phyloP scores from a whole-genome alignment of 495 filamentous ascomycete species.

The Hypoxylon perforatum region DNA sequence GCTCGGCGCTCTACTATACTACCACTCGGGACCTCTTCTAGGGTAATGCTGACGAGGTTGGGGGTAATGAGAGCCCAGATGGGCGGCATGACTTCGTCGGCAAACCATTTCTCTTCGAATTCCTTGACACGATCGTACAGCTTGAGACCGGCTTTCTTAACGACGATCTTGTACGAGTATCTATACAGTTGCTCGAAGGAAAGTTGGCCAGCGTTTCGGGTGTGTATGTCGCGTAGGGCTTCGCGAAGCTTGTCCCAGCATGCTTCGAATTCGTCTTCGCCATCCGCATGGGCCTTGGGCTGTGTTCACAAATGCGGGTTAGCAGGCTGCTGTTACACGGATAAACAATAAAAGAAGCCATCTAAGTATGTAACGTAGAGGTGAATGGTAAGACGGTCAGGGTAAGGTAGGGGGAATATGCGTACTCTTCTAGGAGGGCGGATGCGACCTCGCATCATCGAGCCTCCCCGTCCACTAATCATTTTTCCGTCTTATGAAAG shows the following conservation, averaged over 20 bases:
- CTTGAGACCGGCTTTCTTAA: conserved; percentile 84
- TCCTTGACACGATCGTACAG: conserved; percentile 82
- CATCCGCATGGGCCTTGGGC: conserved; percentile 29
- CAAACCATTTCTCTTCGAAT: conserved; percentile 85
- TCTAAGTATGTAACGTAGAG: neutral
- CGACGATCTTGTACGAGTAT: conserved; percentile 93
- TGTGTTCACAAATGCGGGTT: conserved; percentile 1
- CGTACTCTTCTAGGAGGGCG: conserved; percentile 77
- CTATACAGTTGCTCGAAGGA: conserved; percentile 98
- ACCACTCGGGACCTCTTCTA: conserved; percentile 60
- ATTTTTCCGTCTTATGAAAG: conserved; percentile 53
- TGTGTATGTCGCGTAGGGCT: conserved; percentile 87
- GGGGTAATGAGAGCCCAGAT: conserved; percentile 71
- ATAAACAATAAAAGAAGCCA: neutral
- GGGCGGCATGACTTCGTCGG: conserved; percentile 69
- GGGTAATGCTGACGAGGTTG: conserved; percentile 62
- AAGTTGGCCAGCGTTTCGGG: conserved; percentile 86
- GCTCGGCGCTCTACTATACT: conserved; percentile 79
- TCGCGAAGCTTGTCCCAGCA: conserved; percentile 80
- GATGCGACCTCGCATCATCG: conserved; percentile 67
- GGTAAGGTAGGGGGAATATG: conserved; percentile 16
- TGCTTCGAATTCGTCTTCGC: conserved; percentile 73
- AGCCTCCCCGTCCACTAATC: conserved; percentile 68
- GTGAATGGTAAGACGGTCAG: too few species aligned
- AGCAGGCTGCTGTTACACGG: neutral